Conservation (phyloP, 2,329 filamentous ascomycete genomes). For the Penicillium sp. region DNA sequence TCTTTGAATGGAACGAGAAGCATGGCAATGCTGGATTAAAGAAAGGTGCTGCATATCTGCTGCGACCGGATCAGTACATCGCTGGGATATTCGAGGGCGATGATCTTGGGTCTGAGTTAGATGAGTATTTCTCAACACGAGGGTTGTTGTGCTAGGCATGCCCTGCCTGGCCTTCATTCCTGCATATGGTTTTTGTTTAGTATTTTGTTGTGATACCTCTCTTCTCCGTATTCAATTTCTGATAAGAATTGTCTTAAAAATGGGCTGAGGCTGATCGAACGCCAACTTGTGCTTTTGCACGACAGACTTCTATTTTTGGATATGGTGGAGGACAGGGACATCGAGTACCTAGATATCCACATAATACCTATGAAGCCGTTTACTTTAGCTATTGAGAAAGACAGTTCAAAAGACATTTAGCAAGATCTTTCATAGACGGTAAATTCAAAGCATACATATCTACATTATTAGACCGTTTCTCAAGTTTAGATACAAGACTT, state of each 20-base stretch:
- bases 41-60: conserved; percentile 36
- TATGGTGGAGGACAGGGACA: too few species aligned
- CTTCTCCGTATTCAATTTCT: background rate
- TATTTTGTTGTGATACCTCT: background rate
- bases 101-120: conserved; percentile 28
- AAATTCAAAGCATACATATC: too few species aligned
- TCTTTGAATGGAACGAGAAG: conserved; percentile 35
- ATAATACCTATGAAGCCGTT: too few species aligned
- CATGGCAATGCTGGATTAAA: conserved; percentile 32
- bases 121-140: conserved; percentile 31
- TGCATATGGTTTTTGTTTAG: background rate
- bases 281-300: too few species aligned
- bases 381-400: background rate
- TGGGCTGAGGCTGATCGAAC: too few species aligned
- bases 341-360: too few species aligned
- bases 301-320: too few species aligned
- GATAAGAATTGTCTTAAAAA: background rate
- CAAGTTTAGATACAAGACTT: too few species aligned
- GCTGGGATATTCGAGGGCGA: conserved; percentile 31
- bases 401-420: too few species aligned
- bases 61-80: conserved; percentile 42
- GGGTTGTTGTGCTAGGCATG: conserved; percentile 11
- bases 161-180: background rate
- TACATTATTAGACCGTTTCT: too few species aligned
- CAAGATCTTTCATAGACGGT: too few species aligned